These are phyloP conservation scores for Cladosporium sp. DNA, from an alignment of 2,329 filamentous ascomycete species.

Conservation along the genomic window DNA sequence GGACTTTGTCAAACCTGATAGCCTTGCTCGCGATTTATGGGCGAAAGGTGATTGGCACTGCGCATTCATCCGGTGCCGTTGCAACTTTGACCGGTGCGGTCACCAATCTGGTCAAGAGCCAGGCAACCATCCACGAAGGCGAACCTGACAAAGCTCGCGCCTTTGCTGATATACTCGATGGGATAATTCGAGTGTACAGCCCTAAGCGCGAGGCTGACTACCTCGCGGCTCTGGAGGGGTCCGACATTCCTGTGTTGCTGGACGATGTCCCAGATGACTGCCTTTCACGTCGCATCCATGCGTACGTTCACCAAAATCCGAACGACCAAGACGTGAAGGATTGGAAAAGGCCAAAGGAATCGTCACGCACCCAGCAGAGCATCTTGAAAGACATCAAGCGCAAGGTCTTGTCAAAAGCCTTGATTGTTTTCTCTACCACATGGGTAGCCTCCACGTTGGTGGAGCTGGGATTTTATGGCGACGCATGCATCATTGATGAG, in stretches of 20 bases:
- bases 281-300: background rate
- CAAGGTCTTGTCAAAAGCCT: background rate
- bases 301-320: background rate
- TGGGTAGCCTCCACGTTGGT: background rate
- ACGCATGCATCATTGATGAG: background rate
- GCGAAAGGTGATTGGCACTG: background rate
- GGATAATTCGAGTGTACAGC: background rate
- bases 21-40: background rate
- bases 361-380: background rate
- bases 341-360: background rate
- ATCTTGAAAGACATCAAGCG: background rate
- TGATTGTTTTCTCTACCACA: background rate
- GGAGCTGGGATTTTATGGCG: background rate
- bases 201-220: background rate
- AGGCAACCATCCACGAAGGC: background rate
- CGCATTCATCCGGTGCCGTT: background rate
- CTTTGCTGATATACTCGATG: background rate
- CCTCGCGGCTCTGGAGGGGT: background rate
- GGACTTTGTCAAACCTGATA: background rate
- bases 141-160: too few relatives aligned
- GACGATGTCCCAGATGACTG: background rate
- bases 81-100: background rate
- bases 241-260: background rate
- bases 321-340: background rate
- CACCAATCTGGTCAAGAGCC: background rate